A percentile compares a stretch with the other conserved stretches of the same genome.
Evolutionary conservation across 2,329 filamentous ascomycete species (phyloP).

Genomic region (Didymella lethalis): DNA sequence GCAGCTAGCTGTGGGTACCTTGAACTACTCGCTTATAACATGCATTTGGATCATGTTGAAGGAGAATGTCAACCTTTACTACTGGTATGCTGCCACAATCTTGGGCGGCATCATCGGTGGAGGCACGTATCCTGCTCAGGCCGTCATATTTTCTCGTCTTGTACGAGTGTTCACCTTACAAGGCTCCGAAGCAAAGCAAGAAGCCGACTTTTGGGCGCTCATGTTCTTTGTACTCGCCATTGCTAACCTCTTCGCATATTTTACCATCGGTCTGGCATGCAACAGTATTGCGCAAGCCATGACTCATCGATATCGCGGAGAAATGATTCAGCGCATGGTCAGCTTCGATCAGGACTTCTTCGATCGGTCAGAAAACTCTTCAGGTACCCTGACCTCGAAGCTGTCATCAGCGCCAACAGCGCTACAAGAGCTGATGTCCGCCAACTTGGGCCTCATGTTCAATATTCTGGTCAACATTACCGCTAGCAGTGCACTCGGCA

Average conservation of each 20-base stretch:
- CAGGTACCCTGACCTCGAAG: conserved; percentile 83
- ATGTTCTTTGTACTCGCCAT: conserved; percentile 36
- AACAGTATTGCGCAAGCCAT: conserved; percentile 68
- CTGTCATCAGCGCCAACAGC: conserved; percentile 74
- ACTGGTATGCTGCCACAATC: conserved; percentile 13
- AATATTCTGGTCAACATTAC: conserved; percentile 79
- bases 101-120: conserved; percentile 13
- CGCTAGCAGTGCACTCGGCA: conserved; percentile 64
- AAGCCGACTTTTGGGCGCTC: conserved; percentile 34
- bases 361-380: conserved; percentile 83
- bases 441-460: conserved; percentile 82
- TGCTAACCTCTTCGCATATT: conserved; percentile 28
- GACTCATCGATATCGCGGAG: conserved; percentile 17
- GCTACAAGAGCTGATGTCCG: conserved; percentile 72
- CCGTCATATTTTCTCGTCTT: conserved; percentile 28
- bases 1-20: conserved; percentile 20
- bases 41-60: conserved; percentile 26
- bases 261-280: conserved; percentile 62
- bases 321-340: conserved; percentile 20
- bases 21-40: conserved; percentile 19
- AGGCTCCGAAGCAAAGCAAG: conserved; percentile 17
- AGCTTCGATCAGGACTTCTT: conserved; percentile 68
- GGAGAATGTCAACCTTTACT: conserved; percentile 21
- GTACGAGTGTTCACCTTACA: conserved; percentile 28
- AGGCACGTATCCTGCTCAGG: conserved; percentile 20